phyloP scores from a whole-genome alignment of 345 rosid genomes.

The Punica granatum region DNA sequence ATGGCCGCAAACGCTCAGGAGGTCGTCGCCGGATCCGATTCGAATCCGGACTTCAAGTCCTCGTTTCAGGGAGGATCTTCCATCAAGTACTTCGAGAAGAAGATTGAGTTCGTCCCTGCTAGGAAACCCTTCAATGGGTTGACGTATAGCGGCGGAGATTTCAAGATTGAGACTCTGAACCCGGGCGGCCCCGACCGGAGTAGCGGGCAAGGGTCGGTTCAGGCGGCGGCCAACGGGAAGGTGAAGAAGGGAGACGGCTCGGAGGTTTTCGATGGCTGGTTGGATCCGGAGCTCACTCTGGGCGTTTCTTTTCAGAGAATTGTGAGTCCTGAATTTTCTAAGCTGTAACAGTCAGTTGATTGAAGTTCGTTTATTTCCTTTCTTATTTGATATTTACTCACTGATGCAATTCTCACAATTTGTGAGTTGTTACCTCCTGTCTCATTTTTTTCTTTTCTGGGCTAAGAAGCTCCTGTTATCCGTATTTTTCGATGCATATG shows the following conservation, averaged over 20 bases:
- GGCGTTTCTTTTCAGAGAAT: conserved; percentile 59
- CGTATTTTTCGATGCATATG: background rate
- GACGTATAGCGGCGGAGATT: conserved; percentile 32
- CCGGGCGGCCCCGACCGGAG: conserved; percentile 28
- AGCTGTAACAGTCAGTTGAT: background rate
- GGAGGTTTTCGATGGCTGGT: conserved; percentile 42
- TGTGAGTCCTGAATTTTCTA: conserved; percentile 56
- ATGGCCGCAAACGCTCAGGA: background rate
- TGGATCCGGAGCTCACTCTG: conserved; percentile 66
- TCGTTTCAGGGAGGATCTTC: conserved; percentile 23
- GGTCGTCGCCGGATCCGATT: background rate
- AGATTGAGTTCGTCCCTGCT: conserved; percentile 61
- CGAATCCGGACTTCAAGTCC: conserved; percentile 15
- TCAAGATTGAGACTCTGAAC: conserved; percentile 68
- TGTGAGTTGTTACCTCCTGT: no score
- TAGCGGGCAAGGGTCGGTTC: conserved; percentile 8
- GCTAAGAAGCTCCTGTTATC: background rate
- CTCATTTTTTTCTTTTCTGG: no score
- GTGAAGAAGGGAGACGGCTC: conserved; percentile 38
- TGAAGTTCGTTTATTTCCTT: background rate
- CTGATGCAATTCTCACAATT: background rate
- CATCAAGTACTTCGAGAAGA: conserved; percentile 25
- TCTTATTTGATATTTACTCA: background rate
- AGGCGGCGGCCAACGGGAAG: conserved; percentile 7
- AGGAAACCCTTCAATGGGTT: conserved; percentile 45